Conservation (phyloP, 768 basidiomycete species). For the Amanita molliuscula region DNA sequence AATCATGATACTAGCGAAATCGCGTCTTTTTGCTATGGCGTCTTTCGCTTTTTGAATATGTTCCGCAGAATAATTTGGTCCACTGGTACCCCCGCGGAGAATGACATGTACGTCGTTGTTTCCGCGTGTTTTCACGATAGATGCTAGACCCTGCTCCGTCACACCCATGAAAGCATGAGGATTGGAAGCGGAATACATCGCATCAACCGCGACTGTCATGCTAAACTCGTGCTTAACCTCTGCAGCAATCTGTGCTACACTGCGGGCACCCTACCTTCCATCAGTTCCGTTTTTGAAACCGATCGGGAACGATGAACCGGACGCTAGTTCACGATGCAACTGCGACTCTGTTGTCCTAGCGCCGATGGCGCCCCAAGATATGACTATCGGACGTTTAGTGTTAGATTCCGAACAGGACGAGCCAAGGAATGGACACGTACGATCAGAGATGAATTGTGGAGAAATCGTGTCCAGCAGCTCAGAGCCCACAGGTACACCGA, state of each 20-base stretch:
- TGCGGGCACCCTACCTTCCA: slow-evolving; percentile 45
- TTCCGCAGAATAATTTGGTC: slow-evolving; percentile 80
- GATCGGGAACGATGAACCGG: slow-evolving; percentile 94
- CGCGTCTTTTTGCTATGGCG: slow-evolving; percentile 54
- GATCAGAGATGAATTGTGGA: slow-evolving; percentile 78
- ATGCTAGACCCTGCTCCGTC: slow-evolving; percentile 79
- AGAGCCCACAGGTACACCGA: slow-evolving; percentile 89
- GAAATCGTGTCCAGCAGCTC: slow-evolving; percentile 78
- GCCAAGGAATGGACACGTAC: slow-evolving; percentile 26
- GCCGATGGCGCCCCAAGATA: slow-evolving; percentile 93
- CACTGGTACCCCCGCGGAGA: slow-evolving; percentile 84
- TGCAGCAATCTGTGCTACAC: neutral
- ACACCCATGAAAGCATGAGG: slow-evolving; percentile 97
- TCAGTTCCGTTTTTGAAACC: slow-evolving; percentile 99
- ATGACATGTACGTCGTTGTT: slow-evolving; percentile 91
- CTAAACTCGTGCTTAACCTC: slow-evolving; percentile 18
- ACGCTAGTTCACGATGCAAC: slow-evolving; percentile 92
- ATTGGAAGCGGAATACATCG: slow-evolving; percentile 86
- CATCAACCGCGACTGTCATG: slow-evolving; percentile 88
- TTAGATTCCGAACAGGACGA: neutral
- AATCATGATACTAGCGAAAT: slow-evolving; percentile 71
- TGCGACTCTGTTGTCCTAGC: slow-evolving; percentile 97
- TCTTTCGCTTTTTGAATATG: slow-evolving; percentile 56
- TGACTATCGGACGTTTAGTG: slow-evolving; percentile 28
- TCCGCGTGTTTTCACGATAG: slow-evolving; percentile 87